Conservation (phyloP, 768 basidiomycete species). For the Suillus sp. region DNA sequence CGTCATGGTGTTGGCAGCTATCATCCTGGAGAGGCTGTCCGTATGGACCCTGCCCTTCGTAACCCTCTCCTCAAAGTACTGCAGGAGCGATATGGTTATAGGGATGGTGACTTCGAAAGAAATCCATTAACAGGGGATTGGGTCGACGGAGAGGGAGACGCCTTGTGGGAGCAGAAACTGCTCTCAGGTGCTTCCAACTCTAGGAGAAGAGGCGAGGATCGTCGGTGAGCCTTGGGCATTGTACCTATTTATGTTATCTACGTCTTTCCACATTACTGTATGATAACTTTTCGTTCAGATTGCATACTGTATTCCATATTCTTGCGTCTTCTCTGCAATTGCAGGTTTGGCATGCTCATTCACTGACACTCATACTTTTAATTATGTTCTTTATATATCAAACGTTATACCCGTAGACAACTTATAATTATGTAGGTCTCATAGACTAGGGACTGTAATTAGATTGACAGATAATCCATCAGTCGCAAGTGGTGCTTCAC, state of each 20-base stretch:
- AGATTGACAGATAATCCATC: neutral
- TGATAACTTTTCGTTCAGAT: constrained; percentile 1
- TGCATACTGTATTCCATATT: constrained; percentile 10
- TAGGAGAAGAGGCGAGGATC: constrained; percentile 42
- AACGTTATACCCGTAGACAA: neutral
- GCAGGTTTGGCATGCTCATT: neutral
- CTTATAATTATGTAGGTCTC: constrained; percentile 2
- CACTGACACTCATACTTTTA: neutral
- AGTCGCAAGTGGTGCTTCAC: neutral
- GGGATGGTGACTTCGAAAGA: constrained; percentile 85
- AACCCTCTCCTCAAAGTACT: constrained; percentile 78
- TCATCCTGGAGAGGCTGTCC: constrained; percentile 79
- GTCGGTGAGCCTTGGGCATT: constrained; percentile 29
- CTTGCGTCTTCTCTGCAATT: neutral
- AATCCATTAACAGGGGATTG: constrained; percentile 65
- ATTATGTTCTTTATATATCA: neutral
- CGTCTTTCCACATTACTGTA: neutral
- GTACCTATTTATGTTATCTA: neutral
- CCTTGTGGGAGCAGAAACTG: constrained; percentile 62
- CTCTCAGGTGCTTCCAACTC: constrained; percentile 38
- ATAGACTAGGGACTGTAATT: neutral
- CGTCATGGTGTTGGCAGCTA: constrained; percentile 82
- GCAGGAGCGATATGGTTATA: constrained; percentile 72
- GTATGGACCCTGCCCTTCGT: constrained; percentile 86
- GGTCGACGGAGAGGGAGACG: constrained; percentile 65